Percentiles rank a stretch among this genome's conserved stretches.
phyloP scores from a whole-genome alignment of 345 rosid species.

The Sapria himalayana region DNA sequence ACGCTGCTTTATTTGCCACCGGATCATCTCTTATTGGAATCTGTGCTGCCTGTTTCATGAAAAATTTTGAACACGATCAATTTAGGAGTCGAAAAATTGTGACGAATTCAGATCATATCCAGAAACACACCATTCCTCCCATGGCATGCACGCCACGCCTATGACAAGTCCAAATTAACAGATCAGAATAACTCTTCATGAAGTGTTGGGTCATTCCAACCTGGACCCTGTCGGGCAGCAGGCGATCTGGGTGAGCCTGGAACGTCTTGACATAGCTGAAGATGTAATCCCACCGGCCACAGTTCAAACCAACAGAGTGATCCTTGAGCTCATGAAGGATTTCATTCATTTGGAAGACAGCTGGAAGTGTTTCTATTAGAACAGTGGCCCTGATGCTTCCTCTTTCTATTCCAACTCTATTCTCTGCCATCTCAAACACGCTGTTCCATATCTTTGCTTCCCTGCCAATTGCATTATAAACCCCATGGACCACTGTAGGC shows the following conservation, averaged over 20 bases:
- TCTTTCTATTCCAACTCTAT: conserved; percentile 54
- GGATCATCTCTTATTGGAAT: conserved; percentile 75
- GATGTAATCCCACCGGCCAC: conserved; percentile 94
- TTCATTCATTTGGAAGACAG: conserved; percentile 89
- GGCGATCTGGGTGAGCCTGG: conserved; percentile 61
- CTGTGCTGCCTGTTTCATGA: conserved; percentile 61
- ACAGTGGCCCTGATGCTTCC: conserved; percentile 87
- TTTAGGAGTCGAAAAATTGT: neutral
- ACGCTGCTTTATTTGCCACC: conserved; percentile 55
- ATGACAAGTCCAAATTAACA: conserved; percentile 73
- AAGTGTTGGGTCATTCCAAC: conserved; percentile 87
- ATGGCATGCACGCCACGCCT: conserved; percentile 79
- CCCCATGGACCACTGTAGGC: neutral
- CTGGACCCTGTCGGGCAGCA: conserved; percentile 62
- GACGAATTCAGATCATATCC: no score
- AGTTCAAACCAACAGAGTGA: conserved; percentile 72
- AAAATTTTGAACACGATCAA: neutral
- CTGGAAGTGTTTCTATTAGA: conserved; percentile 73
- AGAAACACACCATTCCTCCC: conserved; percentile 91
- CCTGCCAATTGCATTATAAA: conserved; percentile 21
- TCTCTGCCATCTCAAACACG: conserved; percentile 76
- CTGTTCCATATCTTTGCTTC: conserved; percentile 87
- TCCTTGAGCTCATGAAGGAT: conserved; percentile 66
- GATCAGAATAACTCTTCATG: conserved; percentile 87
- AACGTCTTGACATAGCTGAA: conserved; percentile 90